These are phyloP conservation scores for Dendrobium officinale DNA, from an alignment of 106 monocot genomes.

Conservation along the genomic window DNA sequence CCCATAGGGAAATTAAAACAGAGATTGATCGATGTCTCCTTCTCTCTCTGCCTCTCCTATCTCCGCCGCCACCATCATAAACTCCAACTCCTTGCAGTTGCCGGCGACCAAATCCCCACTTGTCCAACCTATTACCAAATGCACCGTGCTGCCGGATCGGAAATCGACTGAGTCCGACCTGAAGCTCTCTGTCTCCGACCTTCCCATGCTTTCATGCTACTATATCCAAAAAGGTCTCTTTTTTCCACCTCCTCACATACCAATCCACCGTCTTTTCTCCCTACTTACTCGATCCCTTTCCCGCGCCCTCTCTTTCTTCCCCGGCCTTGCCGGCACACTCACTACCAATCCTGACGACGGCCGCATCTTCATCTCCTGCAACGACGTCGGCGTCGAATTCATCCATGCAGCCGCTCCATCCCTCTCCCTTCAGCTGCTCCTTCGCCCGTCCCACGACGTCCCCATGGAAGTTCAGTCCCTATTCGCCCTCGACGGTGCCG, in stretches of 20 bases:
- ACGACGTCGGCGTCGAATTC: slow-evolving; percentile 67
- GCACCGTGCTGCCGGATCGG: slow-evolving; percentile 37
- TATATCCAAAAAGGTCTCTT: slow-evolving; percentile 96
- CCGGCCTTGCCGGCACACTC: slow-evolving; percentile 70
- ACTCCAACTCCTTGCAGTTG: background rate
- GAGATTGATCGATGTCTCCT: background rate
- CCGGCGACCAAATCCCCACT: background rate
- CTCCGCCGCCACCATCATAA: background rate
- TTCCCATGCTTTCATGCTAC: slow-evolving; percentile 90
- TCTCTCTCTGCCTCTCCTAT: background rate
- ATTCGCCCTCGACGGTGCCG: slow-evolving; percentile 51
- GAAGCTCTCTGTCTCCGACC: slow-evolving; percentile 75
- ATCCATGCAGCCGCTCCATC: slow-evolving; percentile 39
- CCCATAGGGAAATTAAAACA: too few relatives aligned
- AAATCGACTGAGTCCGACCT: slow-evolving; percentile 31
- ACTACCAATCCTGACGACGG: slow-evolving; percentile 42
- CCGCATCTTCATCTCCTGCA: slow-evolving; percentile 46
- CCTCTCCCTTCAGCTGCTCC: slow-evolving; percentile 31
- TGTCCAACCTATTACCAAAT: slow-evolving; percentile 18
- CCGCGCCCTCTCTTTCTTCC: slow-evolving; percentile 52
- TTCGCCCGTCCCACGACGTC: slow-evolving; percentile 36
- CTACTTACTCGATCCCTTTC: slow-evolving; percentile 62
- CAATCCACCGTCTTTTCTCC: slow-evolving; percentile 19
- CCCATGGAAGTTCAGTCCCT: slow-evolving; percentile 37
- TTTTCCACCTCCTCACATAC: slow-evolving; percentile 35